Evolutionary conservation across 306 rosid genomes (phyloP).

Genomic region (Glycyrrhiza uralensis): DNA sequence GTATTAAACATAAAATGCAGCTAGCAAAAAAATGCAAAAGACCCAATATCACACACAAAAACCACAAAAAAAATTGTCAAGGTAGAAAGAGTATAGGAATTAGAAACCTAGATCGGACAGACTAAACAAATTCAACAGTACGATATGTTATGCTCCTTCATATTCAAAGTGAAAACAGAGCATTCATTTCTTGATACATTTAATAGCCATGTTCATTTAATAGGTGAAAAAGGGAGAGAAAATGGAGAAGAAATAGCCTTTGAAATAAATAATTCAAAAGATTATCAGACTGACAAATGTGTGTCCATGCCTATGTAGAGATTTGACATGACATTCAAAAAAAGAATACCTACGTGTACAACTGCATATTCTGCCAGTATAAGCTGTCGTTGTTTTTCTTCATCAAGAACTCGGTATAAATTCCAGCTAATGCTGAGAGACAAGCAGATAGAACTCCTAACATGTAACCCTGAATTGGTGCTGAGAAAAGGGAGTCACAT

Average conservation of each 20-base stretch:
- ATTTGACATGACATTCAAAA: slow-evolving; percentile 13
- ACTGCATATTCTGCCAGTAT: slow-evolving; percentile 95
- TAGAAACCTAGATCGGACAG: not conserved
- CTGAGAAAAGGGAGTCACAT: slow-evolving; percentile 79
- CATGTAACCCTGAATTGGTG: slow-evolving; percentile 89
- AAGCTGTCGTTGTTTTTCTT: slow-evolving; percentile 95
- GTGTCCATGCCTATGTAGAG: not conserved
- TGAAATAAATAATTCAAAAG: slow-evolving; percentile 30
- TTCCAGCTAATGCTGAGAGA: slow-evolving; percentile 94
- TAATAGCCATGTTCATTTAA: not conserved
- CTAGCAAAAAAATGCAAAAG: not conserved
- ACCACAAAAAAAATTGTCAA: not conserved
- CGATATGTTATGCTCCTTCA: not conserved
- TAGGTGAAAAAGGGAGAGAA: not conserved
- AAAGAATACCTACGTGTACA: slow-evolving; percentile 82
- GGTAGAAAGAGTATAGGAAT: not conserved
- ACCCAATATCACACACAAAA: not conserved
- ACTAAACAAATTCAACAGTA: not conserved
- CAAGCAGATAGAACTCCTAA: slow-evolving; percentile 85
- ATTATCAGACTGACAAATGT: slow-evolving; percentile 35
- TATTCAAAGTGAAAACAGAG: not conserved
- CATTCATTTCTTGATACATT: not conserved
- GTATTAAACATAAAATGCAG: not conserved
- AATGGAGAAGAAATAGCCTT: not conserved
- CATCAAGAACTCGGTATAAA: slow-evolving; percentile 93